These are phyloP conservation scores for Lycium barbarum DNA, from an alignment of 257 asterid genomes.

Conservation along the genomic window DNA sequence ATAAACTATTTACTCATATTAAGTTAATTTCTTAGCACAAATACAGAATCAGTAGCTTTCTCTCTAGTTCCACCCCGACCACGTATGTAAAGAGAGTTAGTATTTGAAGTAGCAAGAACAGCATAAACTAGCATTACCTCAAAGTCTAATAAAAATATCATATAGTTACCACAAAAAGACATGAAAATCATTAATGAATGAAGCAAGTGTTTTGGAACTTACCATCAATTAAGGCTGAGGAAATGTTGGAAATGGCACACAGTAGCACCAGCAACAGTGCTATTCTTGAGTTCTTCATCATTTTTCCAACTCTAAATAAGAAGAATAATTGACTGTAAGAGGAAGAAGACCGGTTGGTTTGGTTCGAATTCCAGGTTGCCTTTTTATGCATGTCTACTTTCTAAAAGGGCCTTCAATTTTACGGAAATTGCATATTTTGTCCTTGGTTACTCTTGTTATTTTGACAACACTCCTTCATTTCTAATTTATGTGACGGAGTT, in stretches of 20 bases:
- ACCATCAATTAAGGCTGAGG: conserved; percentile 74
- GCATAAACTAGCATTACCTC: background rate
- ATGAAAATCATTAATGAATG: background rate
- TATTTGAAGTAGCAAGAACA: background rate
- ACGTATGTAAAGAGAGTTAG: background rate
- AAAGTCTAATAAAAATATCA: background rate
- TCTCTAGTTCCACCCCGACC: too few relatives aligned
- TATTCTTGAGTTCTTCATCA: conserved; percentile 44
- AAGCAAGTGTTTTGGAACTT: conserved; percentile 19
- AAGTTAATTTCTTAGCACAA: too few relatives aligned
- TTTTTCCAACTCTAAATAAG: conserved; percentile 26
- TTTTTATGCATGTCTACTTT: conserved; percentile 65
- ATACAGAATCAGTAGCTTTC: too few relatives aligned
- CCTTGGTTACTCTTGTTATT: conserved; percentile 27
- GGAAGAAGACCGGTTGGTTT: conserved; percentile 22
- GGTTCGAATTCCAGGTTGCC: conserved; percentile 41
- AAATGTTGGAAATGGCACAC: conserved; percentile 49
- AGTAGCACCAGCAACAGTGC: conserved; percentile 52
- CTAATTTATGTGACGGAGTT: too few relatives aligned
- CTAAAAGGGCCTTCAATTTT: conserved; percentile 42
- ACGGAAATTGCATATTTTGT: conserved; percentile 45
- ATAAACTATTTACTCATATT: too few relatives aligned
- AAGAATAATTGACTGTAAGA: background rate
- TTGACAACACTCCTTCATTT: too few relatives aligned
- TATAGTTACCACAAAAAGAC: too few relatives aligned